Evolutionary conservation across 768 basidiomycete genomes (phyloP), one percentile per base, ranked within the genome.

Genomic region (Filobasidium wieringae): DNA sequence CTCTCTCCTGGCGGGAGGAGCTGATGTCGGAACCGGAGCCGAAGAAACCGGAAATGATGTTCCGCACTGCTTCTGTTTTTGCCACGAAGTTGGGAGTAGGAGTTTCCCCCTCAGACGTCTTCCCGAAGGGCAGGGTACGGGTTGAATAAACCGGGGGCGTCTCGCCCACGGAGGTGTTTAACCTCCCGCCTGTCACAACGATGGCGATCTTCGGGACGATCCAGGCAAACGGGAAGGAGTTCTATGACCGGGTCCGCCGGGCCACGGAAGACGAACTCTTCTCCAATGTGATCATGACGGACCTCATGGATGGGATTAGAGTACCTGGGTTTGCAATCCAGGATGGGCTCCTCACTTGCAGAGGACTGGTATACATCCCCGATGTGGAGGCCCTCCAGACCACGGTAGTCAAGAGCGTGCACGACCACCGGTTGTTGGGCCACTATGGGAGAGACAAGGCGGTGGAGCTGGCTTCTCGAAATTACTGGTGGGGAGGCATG

Each of bases 401-500:
- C 15, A 22, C 7, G 41, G 7, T 43, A 14, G 7, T 43, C 9
- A 9, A 22, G 19, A 9, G 7, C 15, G 7, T 22, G 8, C 41
- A 43, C 41, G 41, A 43, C 41, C 15, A 24, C 9, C 15, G 24
- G 41, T n/a, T 19, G 8, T 14, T 24, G 19, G 78, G 79, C 12
- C 79, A 80, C 52, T 76, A 71, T 7, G 79, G 79, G 2, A 67
- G 63, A 12, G 61, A 57, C 2, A 66, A 66, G 15, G 80, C 78
- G 0, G 53, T 66, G 8, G 61, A 70, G 3, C 56, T 73, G 1
- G 59, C 80, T 3, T 41, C 37, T 0, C 66, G 72, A 4, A 66
- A 78, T 39, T 80, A 75, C 62, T 77, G 68, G 2, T 80, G 78
- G 77, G 78, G 67, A 0, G 41, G 51, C 59, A 60, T 75, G 31